These are phyloP conservation scores for Colletotrichum sp. DNA, from an alignment of 2,329 filamentous ascomycete genomes.

Conservation along the genomic window DNA sequence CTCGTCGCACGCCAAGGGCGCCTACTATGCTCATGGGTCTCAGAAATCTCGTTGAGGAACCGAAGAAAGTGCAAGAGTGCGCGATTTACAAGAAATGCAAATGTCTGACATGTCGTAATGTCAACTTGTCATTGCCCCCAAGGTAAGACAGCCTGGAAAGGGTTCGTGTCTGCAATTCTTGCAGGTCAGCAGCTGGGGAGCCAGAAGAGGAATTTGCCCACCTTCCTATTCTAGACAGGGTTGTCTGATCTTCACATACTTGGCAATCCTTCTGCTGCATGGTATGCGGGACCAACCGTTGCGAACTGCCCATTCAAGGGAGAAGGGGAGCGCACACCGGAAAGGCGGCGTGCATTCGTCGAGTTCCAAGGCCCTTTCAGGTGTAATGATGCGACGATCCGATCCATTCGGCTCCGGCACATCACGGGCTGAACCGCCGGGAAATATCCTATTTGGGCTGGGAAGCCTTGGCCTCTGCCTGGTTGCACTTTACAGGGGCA, in stretches of 20 bases:
- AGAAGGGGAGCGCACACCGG: neutral
- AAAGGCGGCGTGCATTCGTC: neutral
- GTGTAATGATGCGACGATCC: neutral
- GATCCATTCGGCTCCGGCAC: neutral
- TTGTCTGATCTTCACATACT: neutral
- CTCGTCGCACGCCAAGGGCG: neutral
- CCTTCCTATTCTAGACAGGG: neutral
- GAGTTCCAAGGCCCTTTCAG: neutral
- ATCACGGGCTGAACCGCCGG: neutral
- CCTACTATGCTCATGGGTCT: neutral
- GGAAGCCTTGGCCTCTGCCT: neutral
- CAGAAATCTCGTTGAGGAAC: neutral
- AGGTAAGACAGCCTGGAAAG: neutral
- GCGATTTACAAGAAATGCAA: neutral
- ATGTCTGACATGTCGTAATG: neutral
- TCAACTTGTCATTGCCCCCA: neutral
- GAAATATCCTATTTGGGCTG: neutral
- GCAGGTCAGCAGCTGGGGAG: neutral
- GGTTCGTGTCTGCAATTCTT: neutral
- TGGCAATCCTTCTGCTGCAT: neutral
- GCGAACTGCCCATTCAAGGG: neutral
- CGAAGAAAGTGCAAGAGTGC: neutral
- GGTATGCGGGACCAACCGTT: neutral
- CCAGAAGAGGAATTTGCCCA: neutral
- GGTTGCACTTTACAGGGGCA: neutral